A percentile compares a stretch with the other conserved stretches of the same genome.
These are phyloP conservation scores for Barbarea vulgaris DNA, from an alignment of 345 rosid genomes.

Conservation along the genomic window DNA sequence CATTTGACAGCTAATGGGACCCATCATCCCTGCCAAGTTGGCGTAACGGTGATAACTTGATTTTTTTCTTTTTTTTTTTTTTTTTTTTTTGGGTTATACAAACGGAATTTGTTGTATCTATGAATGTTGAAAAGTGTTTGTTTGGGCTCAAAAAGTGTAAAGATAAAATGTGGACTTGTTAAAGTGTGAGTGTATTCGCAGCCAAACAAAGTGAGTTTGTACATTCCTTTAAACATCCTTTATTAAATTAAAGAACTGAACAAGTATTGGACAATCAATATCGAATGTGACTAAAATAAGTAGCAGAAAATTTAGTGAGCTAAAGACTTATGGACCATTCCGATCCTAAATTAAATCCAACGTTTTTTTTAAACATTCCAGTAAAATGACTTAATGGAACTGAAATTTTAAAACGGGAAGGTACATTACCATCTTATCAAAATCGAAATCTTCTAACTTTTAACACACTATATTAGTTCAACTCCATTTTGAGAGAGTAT, in stretches of 20 bases:
- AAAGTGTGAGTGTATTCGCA: background rate
- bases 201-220: background rate
- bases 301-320: background rate
- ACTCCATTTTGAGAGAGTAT: no score
- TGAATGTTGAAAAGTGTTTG: background rate
- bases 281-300: no score
- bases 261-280: background rate
- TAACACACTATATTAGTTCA: no score
- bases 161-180: background rate
- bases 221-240: background rate
- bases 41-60: constrained; percentile 3
- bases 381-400: no score
- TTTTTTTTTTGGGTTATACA: background rate
- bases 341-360: no score
- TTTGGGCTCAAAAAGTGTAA: background rate
- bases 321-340: no score
- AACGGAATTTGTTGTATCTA: background rate
- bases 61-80: background rate
- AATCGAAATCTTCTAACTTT: background rate
- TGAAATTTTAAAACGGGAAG: no score
- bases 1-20: constrained; percentile 14
- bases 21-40: constrained; percentile 5
- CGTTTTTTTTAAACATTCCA: no score
- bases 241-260: background rate
- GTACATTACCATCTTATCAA: no score